Base-by-base conservation (phyloP, 1,284 basidiomycete genomes). In the Somion occarium region DNA sequence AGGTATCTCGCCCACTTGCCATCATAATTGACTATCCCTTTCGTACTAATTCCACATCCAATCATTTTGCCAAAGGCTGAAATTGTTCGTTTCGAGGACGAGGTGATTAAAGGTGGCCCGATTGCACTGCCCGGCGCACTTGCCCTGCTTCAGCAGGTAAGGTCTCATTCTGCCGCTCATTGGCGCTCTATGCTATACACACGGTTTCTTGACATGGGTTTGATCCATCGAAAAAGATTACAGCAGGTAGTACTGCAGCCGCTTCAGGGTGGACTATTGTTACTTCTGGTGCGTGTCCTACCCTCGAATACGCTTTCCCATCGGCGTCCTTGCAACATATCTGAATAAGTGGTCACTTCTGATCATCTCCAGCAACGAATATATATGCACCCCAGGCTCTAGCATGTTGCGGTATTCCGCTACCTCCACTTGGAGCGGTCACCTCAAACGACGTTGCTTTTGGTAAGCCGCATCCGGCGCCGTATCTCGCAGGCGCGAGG, bases 391-490 rank as follows among this genome's bases (percentile, higher is more conserved):
- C 77, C 12, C 73, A 74, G 34, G 88, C 86, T 18, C 71, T 92
- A 23, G 62, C 76, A 30, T 75, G 75, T 24, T 81, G 84, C 37
- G 74, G 72, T 0, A 72, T 91, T 18, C 76, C 79, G 5, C 42
- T 78, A 1, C 85, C 87, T 11, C 64, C 66, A 7, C 67, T 68
- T 45, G 79, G 80, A 5, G 70, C 86, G 49, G 76, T 93, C 54
- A 91, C 89, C 1, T 83, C 86, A 4, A 80, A 86, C 64, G 83
- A 91, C 62, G 88, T 92, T 15, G 59, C 66, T 3, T 69, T 78
- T 50, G 91, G 91, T 39, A 93, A 93, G 69, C 91, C 91, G 22
- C 76, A 86, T 61, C 91, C 91, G 1, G 88, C 82, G 38, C 91
- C 91, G 25, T 94, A 92, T 66, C 67, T 85, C 19, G 75, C 76